A percentile compares a stretch with the other conserved stretches of the same genome.
Conservation (phyloP, 768 basidiomycete genomes). For the Boletellus ananiceps region DNA sequence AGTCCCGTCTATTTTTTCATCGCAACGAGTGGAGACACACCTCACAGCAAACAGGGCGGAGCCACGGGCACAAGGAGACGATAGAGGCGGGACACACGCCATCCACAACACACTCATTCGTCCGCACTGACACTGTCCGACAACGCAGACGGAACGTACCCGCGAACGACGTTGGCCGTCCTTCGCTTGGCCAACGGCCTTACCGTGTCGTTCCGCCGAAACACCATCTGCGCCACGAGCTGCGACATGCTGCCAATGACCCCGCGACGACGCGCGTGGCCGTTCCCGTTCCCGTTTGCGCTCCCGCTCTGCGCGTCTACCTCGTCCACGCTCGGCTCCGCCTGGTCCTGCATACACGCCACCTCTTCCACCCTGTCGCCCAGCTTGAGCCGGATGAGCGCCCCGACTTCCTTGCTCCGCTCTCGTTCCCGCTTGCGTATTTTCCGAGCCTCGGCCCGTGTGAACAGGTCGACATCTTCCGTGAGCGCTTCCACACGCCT, state of each 20-base stretch:
- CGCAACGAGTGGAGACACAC: constrained; percentile 15
- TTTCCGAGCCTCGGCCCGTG: constrained; percentile 41
- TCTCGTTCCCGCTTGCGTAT: constrained; percentile 50
- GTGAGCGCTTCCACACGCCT: constrained; percentile 29
- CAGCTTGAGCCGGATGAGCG: constrained; percentile 54
- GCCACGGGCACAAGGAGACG: constrained; percentile 2
- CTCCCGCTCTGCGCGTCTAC: constrained; percentile 11
- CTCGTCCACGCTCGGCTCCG: constrained; percentile 19
- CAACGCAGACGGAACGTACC: constrained; percentile 30
- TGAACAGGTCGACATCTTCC: constrained; percentile 36
- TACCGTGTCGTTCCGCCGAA: constrained; percentile 37
- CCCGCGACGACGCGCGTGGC: constrained; percentile 18
- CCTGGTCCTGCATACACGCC: constrained; percentile 15
- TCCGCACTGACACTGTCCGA: constrained; percentile 17
- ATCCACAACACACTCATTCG: constrained; percentile 2
- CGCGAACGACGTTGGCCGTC: constrained; percentile 11
- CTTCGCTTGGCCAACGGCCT: constrained; percentile 38
- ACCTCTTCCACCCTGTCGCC: constrained; percentile 21
- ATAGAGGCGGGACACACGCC: no score
- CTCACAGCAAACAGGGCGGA: constrained; percentile 18
- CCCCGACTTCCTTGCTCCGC: constrained; percentile 49
- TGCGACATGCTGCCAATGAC: constrained; percentile 33
- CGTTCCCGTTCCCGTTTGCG: background rate
- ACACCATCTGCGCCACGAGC: constrained; percentile 45
- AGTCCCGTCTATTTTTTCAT: constrained; percentile 19